Conservation (phyloP, 768 basidiomycete genomes). For the Rhodotorula taiwanensis region DNA sequence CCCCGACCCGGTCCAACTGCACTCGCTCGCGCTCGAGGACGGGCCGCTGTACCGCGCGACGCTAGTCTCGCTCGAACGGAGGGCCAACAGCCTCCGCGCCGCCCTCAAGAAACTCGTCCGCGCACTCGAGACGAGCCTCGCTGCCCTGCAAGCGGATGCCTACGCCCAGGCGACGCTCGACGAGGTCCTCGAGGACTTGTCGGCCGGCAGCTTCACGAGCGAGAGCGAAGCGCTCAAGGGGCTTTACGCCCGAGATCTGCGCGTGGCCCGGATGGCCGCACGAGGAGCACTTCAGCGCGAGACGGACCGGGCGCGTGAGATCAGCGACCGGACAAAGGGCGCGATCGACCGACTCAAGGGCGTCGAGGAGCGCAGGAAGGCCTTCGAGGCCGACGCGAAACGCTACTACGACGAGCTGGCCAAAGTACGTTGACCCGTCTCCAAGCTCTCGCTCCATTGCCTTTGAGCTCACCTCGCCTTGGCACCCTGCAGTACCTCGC, state of each 20-base stretch:
- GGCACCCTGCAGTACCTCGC: constrained; percentile 31
- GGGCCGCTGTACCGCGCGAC: constrained; percentile 35
- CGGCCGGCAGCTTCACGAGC: neutral
- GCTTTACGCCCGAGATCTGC: constrained; percentile 11
- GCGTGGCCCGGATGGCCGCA: constrained; percentile 3
- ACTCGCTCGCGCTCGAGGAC: constrained; percentile 13
- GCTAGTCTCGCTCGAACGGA: constrained; percentile 28
- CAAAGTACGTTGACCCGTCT: constrained; percentile 17
- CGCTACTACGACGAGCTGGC: constrained; percentile 34
- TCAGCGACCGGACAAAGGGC: constrained; percentile 23
- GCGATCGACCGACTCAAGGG: constrained; percentile 30
- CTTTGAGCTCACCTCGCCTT: neutral
- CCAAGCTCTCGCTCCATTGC: neutral
- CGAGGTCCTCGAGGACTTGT: constrained; percentile 28
- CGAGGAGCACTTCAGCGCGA: constrained; percentile 2
- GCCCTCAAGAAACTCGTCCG: constrained; percentile 30
- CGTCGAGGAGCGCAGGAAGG: constrained; percentile 30
- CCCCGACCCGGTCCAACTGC: too few relatives aligned
- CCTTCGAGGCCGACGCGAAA: constrained; percentile 35
- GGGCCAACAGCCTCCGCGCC: constrained; percentile 15
- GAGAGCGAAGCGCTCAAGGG: constrained; percentile 19
- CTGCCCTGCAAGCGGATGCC: constrained; percentile 4
- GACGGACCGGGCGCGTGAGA: constrained; percentile 14
- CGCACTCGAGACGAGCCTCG: constrained; percentile 5
- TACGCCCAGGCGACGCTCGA: constrained; percentile 27